Conservation (phyloP, 257 asterid genomes). For the Ophiorrhiza pumila region DNA sequence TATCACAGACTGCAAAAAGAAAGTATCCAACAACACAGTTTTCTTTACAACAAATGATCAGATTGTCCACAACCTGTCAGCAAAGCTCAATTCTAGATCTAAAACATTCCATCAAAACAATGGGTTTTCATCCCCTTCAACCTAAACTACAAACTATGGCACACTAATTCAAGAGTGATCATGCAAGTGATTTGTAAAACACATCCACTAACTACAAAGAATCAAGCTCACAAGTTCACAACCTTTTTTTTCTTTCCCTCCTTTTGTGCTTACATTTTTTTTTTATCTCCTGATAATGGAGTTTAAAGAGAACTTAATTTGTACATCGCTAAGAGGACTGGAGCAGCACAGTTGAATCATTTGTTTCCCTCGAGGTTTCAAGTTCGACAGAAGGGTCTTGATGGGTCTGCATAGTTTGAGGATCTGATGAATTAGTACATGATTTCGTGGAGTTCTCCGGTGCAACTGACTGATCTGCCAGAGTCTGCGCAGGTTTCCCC, state of each 20-base stretch:
- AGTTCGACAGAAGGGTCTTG: background rate
- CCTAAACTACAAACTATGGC: slow-evolving; percentile 7
- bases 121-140: background rate
- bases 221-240: background rate
- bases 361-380: slow-evolving; percentile 16
- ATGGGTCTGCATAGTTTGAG: slow-evolving; percentile 32
- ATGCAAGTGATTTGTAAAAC: background rate
- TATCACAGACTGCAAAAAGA: background rate
- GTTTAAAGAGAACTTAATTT: background rate
- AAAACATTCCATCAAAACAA: background rate
- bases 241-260: background rate
- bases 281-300: background rate
- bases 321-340: slow-evolving; percentile 24
- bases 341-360: slow-evolving; percentile 21
- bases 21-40: background rate
- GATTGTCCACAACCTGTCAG: background rate
- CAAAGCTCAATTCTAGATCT: background rate
- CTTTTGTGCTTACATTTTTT: background rate
- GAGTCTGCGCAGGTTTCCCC: slow-evolving; percentile 37
- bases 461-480: slow-evolving; percentile 6
- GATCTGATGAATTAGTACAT: slow-evolving; percentile 26
- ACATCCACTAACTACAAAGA: background rate
- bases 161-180: background rate
- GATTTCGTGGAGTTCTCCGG: slow-evolving; percentile 16
- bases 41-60: slow-evolving; percentile 6